A percentile compares a stretch with the other conserved stretches of the same genome.
These are phyloP conservation scores for Xylaria palmicola DNA, from an alignment of 495 filamentous ascomycete genomes.

Conservation along the genomic window DNA sequence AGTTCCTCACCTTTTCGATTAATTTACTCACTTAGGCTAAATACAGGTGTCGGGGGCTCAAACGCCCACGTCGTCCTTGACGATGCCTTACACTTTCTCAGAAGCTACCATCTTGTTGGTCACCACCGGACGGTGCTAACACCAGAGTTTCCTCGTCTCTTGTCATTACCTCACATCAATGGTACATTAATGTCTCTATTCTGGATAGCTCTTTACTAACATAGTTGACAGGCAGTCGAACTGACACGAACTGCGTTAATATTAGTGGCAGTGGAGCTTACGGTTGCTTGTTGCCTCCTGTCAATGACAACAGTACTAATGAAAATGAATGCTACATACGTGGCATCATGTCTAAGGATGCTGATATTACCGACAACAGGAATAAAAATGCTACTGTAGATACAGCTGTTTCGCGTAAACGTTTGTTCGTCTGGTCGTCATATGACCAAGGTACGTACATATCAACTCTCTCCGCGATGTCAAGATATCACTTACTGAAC, in stretches of 20 bases:
- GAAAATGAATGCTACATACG: background rate
- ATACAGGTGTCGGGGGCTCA: conserved; percentile 48
- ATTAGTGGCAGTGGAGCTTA: background rate
- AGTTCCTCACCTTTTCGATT: background rate
- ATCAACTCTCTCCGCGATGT: background rate
- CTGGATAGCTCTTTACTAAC: background rate
- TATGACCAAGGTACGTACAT: conserved; percentile 7
- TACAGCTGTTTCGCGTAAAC: background rate
- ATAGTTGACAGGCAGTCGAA: background rate
- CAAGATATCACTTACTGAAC: too few relatives aligned
- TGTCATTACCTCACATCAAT: background rate
- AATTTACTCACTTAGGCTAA: background rate
- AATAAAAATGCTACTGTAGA: background rate
- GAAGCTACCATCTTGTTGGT: conserved; percentile 1
- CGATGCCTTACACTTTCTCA: conserved; percentile 17
- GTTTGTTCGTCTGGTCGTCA: conserved; percentile 12
- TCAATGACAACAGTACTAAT: background rate
- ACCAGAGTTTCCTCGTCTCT: background rate
- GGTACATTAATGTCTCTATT: background rate
- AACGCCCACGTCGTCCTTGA: conserved; percentile 60
- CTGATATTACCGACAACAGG: background rate
- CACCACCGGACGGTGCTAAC: background rate
- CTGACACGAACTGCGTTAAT: too few relatives aligned
- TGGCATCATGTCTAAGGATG: background rate
- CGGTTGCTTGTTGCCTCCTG: background rate